Base-by-base conservation (phyloP, 306 rosid genomes). In the Argentina anserina region DNA sequence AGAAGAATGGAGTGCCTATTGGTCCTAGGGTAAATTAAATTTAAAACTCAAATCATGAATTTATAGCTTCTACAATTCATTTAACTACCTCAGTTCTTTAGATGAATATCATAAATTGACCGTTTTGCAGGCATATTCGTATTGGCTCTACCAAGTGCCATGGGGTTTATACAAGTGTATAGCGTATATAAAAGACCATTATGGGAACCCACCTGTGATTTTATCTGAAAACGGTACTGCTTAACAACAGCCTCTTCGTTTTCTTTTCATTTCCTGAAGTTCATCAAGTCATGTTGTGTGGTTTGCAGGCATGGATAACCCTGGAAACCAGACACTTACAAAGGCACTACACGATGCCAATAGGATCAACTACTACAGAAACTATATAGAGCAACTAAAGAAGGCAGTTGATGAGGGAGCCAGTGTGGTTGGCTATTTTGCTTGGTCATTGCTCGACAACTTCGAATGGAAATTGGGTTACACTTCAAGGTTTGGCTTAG, bases 391-490 rank as follows among this genome's bases (percentile, higher is more conserved):
- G 59, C 90, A 90, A 43, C 81, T 90, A 67, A 93, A 93, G 90
- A 93, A 82, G 67, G 93, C 98, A 34, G 70, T 75, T 15, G 96
- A 89, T 74, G 93, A 87, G 18, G 92, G 97, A 70, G 96, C 92
- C 68, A 89, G 89, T 67, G 84, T 89, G 39, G 17, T 74, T 20
- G 98, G 96, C 56, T 93, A 93, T 70, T 87, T 89, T n/a, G 96
- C 98, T 18, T 89, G 97, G 98, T 93, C 98, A n/a, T n/a, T n/a
- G n/a, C n/a, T n/a, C n/a, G n/a, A n/a, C n/a, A n/a, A n/a, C n/a
- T n/a, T n/a, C n/a, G n/a, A 93, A 78, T 90, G 98, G 98, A 86
- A 88, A 62, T 85, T 73, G 63, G 98, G 97, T n/a, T 93, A 90
- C 84, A 90, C 96, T 12, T 93, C 97, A 65, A 90, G 98, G 67